A percentile compares a stretch with the other conserved stretches of the same genome.
phyloP scores from a whole-genome alignment of 345 rosid species.

The Mallotus nudiflorus region DNA sequence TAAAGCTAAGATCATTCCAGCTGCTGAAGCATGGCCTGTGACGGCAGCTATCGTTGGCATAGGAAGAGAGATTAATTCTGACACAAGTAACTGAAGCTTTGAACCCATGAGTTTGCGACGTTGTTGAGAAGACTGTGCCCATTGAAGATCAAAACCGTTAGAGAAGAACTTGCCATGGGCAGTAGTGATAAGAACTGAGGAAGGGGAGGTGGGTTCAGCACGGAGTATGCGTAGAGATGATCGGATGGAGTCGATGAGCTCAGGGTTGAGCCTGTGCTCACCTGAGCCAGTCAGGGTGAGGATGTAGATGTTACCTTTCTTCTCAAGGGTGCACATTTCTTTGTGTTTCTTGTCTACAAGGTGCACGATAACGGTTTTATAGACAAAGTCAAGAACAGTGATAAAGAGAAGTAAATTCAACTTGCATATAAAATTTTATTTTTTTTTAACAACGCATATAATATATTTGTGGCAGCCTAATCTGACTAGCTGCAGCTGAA shows the following conservation, averaged over 20 bases:
- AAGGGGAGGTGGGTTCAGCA: slow-evolving; percentile 8
- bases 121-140: slow-evolving; percentile 16
- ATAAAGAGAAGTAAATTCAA: too few species aligned
- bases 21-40: slow-evolving; percentile 32
- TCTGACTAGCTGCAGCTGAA: too few species aligned
- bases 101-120: slow-evolving; percentile 3
- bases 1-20: slow-evolving; percentile 25
- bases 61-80: slow-evolving; percentile 25
- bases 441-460: too few species aligned
- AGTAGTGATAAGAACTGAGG: slow-evolving; percentile 19
- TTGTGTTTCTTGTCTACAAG: too few species aligned
- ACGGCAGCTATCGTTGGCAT: slow-evolving; percentile 35
- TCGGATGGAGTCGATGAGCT: slow-evolving; percentile 24
- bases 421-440: too few species aligned
- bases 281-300: slow-evolving; percentile 19
- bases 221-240: slow-evolving; percentile 12
- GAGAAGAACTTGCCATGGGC: slow-evolving; percentile 29
- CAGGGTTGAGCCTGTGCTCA: slow-evolving; percentile 24
- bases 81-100: slow-evolving; percentile 6
- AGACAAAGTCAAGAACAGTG: too few species aligned
- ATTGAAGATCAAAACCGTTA: slow-evolving; percentile 24
- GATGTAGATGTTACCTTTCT: slow-evolving; percentile 17
- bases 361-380: too few species aligned
- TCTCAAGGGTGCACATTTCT: slow-evolving; percentile 20
- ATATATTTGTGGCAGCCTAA: too few species aligned